These are phyloP conservation scores for Calonectria leucothoes DNA, from an alignment of 2,329 filamentous ascomycete species.

Conservation along the genomic window DNA sequence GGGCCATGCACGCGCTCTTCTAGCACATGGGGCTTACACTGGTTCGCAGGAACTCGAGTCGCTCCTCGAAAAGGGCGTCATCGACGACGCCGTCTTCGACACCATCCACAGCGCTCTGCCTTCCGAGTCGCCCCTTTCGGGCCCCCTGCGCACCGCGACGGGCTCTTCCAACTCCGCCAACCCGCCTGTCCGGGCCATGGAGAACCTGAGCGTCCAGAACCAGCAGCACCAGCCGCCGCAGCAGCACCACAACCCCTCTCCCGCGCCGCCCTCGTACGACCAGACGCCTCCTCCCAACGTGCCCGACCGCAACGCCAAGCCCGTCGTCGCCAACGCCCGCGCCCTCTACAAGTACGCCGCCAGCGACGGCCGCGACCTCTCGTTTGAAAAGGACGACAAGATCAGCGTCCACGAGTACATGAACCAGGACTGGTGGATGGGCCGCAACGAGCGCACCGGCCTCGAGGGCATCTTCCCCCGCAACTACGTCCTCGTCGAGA, in stretches of 20 bases:
- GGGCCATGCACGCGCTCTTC: not conserved
- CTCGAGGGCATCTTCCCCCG: constrained; percentile 95
- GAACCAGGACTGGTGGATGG: constrained; percentile 98
- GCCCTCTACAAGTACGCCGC: constrained; percentile 88
- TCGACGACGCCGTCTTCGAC: constrained; percentile 80
- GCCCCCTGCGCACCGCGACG: constrained; percentile 56
- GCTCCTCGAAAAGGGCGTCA: constrained; percentile 84
- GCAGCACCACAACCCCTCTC: constrained; percentile 28
- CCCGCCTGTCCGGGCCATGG: constrained; percentile 54
- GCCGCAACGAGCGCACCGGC: constrained; percentile 84
- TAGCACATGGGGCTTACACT: constrained; percentile 15
- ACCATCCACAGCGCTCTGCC: constrained; percentile 81
- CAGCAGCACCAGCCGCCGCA: constrained; percentile 2
- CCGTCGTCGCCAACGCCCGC: constrained; percentile 77
- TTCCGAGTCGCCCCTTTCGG: constrained; percentile 70
- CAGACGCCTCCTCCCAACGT: constrained; percentile 58
- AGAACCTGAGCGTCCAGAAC: constrained; percentile 52
- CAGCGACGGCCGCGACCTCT: constrained; percentile 83
- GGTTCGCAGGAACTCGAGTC: constrained; percentile 83
- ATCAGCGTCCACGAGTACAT: constrained; percentile 90
- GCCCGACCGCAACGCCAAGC: constrained; percentile 58
- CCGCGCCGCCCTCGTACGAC: constrained; percentile 64
- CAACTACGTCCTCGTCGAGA: constrained; percentile 83
- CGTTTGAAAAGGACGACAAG: constrained; percentile 82
- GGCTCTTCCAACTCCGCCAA: constrained; percentile 42